Base-by-base conservation (phyloP, 2,329 filamentous ascomycete species). In the Cordyceps pruinosa region DNA sequence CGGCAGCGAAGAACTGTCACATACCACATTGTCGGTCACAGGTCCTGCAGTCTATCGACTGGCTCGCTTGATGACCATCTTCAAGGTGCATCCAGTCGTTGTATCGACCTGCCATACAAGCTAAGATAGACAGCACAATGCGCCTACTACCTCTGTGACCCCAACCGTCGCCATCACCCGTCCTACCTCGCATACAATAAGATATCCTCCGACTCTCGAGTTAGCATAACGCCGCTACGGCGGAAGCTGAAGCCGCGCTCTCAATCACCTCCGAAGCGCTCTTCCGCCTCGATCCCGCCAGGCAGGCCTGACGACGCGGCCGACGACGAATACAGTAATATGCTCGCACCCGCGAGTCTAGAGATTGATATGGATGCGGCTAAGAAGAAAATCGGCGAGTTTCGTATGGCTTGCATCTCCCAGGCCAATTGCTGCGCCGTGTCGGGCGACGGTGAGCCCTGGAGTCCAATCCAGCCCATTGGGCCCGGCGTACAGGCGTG, bases 401-500 rank as follows among this genome's bases (percentile, higher is more conserved):
- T 48, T 21, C 45, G 45, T 4, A 30, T 34, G 45, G 45, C 26
- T 4, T 48, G 45, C 45, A 32, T 48, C 26, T n/a, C 45, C 26
- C 26, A 30, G 45, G 52, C 58, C 10, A 50, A 17, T 15, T 34
- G 25, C 13, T 65, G 60, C 47, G 62, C 61, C 25, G 34, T 64
- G 1, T 59, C 59, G 2, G 62, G 62, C 6, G 57, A 61, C 49
- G 63, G 63, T 5, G 30, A 45, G 23, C 61, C 61, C 0, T 63
- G 61, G 63, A 63, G 52, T 46, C 17, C 57, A 0, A 51, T 23
- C 10, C 59, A 57, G 0, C 34, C 41, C 0, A 34, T 61, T 10
- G 60, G 63, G 1, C 64, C 62, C 5, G 62, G 48, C 3, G 6
- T 66, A 1, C 52, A 65, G 15, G 63, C 59, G 2, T 65, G 62